A percentile compares a stretch with the other conserved stretches of the same genome.
Conservation (phyloP, 495 filamentous ascomycete species). For the Annulohypoxylon stygium region DNA sequence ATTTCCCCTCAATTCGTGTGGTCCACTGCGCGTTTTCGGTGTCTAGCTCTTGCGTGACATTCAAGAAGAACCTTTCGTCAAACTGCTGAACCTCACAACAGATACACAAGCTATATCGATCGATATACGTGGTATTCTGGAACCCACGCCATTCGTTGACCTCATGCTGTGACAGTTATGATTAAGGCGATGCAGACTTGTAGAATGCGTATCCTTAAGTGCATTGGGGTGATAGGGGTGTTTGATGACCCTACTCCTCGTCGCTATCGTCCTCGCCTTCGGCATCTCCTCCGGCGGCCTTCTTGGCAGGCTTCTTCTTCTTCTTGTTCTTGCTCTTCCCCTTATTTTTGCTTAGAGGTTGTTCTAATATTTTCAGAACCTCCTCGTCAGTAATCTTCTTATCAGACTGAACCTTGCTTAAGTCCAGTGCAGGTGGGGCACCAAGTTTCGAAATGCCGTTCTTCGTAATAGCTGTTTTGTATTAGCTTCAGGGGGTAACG, state of each 20-base stretch:
- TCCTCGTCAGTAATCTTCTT: constrained; percentile 98
- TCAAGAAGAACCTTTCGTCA: constrained; percentile 7
- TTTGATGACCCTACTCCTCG: constrained; percentile 53
- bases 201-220: constrained; percentile 10
- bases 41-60: constrained; percentile 13
- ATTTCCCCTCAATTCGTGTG: constrained; percentile 15
- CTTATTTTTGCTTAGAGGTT: constrained; percentile 80
- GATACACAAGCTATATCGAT: constrained; percentile 22
- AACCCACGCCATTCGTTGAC: constrained; percentile 5
- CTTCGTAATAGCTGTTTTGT: constrained; percentile 88
- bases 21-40: constrained; percentile 21
- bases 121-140: constrained; percentile 14
- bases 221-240: background rate
- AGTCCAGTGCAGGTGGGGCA: constrained; percentile 76
- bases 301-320: constrained; percentile 78
- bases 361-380: constrained; percentile 91
- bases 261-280: constrained; percentile 56
- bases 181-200: constrained; percentile 21
- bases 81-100: constrained; percentile 17
- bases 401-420: constrained; percentile 86
- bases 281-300: constrained; percentile 65
- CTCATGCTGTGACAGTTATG: constrained; percentile 11
- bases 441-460: constrained; percentile 90
- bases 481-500: constrained; percentile 32
- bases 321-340: constrained; percentile 93